A percentile compares a stretch with the other conserved stretches of the same genome.
Evolutionary conservation across 78 protist genomes (phyloP).

Genomic region (Dictyostelium intermedium): DNA sequence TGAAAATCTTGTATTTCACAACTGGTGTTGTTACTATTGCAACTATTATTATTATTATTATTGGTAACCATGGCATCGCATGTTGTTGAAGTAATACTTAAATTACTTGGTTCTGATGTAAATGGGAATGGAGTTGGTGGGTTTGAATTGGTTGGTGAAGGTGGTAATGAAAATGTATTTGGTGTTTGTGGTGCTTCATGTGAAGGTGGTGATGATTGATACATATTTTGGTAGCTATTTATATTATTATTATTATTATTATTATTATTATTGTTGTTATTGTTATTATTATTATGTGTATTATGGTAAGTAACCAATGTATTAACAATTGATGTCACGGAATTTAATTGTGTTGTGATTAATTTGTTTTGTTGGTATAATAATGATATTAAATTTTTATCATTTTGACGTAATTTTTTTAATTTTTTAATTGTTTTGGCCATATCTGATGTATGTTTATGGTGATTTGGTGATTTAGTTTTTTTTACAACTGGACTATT

Average conservation of each 20-base stretch:
- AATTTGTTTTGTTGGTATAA: conserved; percentile 53
- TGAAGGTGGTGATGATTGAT: neutral
- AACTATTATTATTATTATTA: neutral
- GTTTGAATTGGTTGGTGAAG: neutral
- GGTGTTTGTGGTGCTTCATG: neutral
- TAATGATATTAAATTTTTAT: conserved; percentile 26
- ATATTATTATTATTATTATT: neutral
- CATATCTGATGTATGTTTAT: neutral
- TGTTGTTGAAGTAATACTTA: neutral
- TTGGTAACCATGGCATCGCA: neutral
- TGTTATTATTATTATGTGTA: neutral
- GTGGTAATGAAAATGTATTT: neutral
- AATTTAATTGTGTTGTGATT: conserved; percentile 38
- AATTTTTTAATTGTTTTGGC: conserved; percentile 21
- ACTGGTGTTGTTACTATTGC: neutral
- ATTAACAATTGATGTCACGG: conserved; percentile 1
- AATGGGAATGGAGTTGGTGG: neutral
- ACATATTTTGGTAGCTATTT: neutral
- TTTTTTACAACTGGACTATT: neutral
- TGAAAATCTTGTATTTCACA: neutral
- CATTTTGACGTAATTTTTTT: conserved; percentile 28
- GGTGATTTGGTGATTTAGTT: neutral
- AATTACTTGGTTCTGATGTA: neutral
- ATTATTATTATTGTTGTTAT: neutral
- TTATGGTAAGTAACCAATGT: neutral